Conservation (phyloP, 129 eudicot genomes). For the Escallonia herrerae region DNA sequence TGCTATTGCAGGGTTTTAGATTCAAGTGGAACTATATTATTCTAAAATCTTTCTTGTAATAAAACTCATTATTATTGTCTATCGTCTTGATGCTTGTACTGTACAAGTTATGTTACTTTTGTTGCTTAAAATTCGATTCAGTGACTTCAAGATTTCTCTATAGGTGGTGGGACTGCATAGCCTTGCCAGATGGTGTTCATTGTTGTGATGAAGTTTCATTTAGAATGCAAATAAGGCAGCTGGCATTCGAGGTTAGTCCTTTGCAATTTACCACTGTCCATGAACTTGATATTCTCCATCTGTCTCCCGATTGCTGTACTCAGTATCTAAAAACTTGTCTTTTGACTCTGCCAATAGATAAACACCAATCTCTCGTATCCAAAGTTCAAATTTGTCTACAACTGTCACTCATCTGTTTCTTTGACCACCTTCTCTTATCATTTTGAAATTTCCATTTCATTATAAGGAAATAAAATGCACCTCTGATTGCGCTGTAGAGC, state of each 20-base stretch:
- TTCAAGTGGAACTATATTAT: too few species aligned
- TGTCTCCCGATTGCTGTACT: too few species aligned
- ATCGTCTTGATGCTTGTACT: background rate
- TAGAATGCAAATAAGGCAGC: conserved; percentile 71
- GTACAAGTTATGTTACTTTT: background rate
- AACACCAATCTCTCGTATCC: background rate
- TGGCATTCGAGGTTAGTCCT: conserved; percentile 69
- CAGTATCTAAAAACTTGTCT: background rate
- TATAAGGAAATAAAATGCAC: too few species aligned
- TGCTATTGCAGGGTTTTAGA: too few species aligned
- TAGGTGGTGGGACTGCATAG: conserved; percentile 99
- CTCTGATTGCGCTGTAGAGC: background rate
- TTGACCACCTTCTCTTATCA: background rate
- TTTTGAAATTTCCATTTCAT: background rate
- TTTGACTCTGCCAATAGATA: too few species aligned
- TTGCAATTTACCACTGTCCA: background rate
- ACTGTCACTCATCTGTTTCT: background rate
- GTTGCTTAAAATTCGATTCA: background rate
- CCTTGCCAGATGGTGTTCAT: conserved; percentile 90
- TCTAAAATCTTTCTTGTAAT: too few species aligned
- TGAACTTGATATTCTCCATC: too few species aligned
- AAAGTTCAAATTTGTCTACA: too few species aligned
- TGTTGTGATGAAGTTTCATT: conserved; percentile 58
- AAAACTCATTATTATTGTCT: conserved; percentile 2
- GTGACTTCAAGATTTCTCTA: conserved; percentile 6